Conservation (phyloP, 78 protist genomes). For the Thecamonas trahens region DNA sequence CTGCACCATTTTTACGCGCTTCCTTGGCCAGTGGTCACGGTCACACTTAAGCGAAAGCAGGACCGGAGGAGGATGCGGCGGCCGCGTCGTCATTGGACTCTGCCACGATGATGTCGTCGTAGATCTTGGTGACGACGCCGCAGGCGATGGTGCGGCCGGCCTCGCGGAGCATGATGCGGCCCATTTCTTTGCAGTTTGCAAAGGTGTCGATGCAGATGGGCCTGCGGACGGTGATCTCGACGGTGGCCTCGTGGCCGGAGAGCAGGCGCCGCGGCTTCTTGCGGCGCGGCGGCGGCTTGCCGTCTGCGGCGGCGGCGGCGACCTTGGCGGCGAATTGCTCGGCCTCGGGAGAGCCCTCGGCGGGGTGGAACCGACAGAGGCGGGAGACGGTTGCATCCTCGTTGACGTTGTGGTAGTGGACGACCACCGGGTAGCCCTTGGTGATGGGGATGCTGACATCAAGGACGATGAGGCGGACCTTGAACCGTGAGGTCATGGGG, state of each 20-base stretch:
- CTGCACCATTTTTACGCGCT: too few species aligned
- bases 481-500: slow-evolving; percentile 20
- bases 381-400: slow-evolving; percentile 26
- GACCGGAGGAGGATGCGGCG: too few species aligned
- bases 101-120: slow-evolving; percentile 10
- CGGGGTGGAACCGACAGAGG: too few species aligned
- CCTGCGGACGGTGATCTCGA: too few species aligned
- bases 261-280: slow-evolving; percentile 40
- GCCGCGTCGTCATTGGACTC: too few species aligned
- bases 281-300: too few species aligned
- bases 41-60: too few species aligned
- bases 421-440: slow-evolving; percentile 27
- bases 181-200: background rate
- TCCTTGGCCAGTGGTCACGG: too few species aligned
- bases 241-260: background rate
- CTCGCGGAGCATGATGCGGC: background rate
- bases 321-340: slow-evolving; percentile 12
- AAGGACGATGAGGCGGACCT: slow-evolving; percentile 51
- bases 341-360: too few species aligned
- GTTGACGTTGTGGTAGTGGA: slow-evolving; percentile 43
- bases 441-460: slow-evolving; percentile 32
- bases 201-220: background rate
- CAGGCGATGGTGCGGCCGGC: background rate
- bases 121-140: slow-evolving; percentile 7
- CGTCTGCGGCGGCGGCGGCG: slow-evolving; percentile 21